Evolutionary conservation across 768 basidiomycete genomes (phyloP), one percentile per base, ranked within the genome.

Genomic region (Pulveroboletus frians): DNA sequence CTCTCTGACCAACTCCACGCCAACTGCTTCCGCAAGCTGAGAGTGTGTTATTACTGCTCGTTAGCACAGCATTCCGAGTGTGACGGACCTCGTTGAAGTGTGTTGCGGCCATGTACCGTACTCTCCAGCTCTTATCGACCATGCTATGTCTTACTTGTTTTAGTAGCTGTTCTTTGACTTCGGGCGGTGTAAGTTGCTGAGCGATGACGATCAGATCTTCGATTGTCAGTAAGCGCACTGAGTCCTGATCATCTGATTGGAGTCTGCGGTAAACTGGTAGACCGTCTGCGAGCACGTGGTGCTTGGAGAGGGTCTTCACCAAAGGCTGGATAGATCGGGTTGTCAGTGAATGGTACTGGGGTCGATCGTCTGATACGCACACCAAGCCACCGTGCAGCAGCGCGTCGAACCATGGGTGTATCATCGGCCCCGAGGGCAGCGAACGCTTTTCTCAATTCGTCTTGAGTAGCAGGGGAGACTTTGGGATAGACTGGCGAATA

Each of bases 361-460:
- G 3, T 26, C 17, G 29, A 48, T 8, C 10, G 36, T 11, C 27
- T n/a, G 39, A 50, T 21, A 80, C 91, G 65, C 68, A 97, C 94
- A 41, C 92, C 95, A 39, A 98, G 85, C 81, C 88, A 92, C 69
- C 92, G 96, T 11, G 94, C 94, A 40, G 93, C 93, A 23, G 95
- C 94, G 54, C 96, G 78, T 61, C 94, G 78, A 51, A 97, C 95
- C 96, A 99, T 99, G 21, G 96, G 96, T 11, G 96, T 99, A 64
- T 99, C 96, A 64, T 99, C 96, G 17, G 82, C 78, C 9, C 87
- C 88, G 27, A 99, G 78, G 29, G 80, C 77, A 9, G 83, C 76
- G 60, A 90, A 99, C 45, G 84, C 80, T 67, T 87, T 88, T 53
- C 94, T 80, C 59, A 98, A 71, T 35, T 98, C 95, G 48, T 92